These are phyloP conservation scores for Trichophyton schoenleinii DNA, from an alignment of 2,329 filamentous ascomycete genomes.

Conservation along the genomic window DNA sequence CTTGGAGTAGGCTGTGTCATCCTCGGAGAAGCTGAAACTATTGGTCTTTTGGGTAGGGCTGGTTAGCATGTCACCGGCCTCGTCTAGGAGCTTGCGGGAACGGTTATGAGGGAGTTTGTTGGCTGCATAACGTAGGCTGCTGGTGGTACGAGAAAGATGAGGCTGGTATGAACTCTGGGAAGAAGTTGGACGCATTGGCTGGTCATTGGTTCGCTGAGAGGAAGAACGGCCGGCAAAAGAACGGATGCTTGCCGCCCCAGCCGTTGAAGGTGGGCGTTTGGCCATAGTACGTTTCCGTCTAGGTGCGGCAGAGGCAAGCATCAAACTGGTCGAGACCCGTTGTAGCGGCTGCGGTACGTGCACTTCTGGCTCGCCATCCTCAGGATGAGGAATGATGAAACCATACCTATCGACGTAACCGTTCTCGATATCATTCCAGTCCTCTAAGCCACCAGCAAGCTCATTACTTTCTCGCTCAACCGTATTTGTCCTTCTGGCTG, in stretches of 20 bases:
- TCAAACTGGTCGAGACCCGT: conserved; percentile 47
- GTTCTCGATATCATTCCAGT: conserved; percentile 49
- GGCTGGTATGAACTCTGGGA: conserved; percentile 36
- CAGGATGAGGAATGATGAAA: conserved; percentile 42
- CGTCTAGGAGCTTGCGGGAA: conserved; percentile 31
- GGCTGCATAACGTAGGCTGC: conserved; percentile 39
- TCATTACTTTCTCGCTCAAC: conserved; percentile 42
- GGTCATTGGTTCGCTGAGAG: conserved; percentile 31
- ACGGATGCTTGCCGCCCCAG: conserved; percentile 32
- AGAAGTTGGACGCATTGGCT: conserved; percentile 33
- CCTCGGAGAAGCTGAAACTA: conserved; percentile 31
- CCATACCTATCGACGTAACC: conserved; percentile 53
- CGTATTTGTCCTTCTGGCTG: not conserved
- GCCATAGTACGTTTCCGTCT: conserved; percentile 39
- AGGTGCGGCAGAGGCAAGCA: conserved; percentile 44
- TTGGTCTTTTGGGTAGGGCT: conserved; percentile 41
- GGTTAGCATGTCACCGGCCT: conserved; percentile 54
- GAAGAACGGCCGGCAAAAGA: conserved; percentile 33
- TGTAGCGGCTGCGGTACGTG: conserved; percentile 37
- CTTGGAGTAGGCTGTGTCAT: conserved; percentile 37
- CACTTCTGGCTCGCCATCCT: conserved; percentile 19
- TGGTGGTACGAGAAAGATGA: conserved; percentile 29
- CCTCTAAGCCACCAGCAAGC: conserved; percentile 50
- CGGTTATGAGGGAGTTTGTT: conserved; percentile 43
- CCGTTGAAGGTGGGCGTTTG: conserved; percentile 37